Evolutionary conservation across 306 rosid species (phyloP).

Genomic region (Malus asiatica): DNA sequence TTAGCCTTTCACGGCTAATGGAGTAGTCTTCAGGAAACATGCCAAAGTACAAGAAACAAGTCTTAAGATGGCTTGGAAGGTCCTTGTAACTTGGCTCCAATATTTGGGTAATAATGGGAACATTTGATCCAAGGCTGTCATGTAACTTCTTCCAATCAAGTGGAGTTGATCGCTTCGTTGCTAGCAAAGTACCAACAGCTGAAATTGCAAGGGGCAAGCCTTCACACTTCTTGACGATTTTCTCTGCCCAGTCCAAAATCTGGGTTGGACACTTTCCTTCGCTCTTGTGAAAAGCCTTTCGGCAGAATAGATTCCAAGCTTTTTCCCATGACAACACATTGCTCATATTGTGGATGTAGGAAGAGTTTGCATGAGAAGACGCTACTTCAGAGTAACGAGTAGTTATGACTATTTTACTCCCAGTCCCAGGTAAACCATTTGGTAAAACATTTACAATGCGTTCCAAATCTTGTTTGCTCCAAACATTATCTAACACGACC

Average conservation of each 20-base stretch:
- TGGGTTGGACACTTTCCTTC: neutral
- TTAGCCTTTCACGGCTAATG: neutral
- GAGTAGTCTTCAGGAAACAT: neutral
- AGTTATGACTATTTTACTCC: constrained; percentile 6
- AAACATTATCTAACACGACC: constrained; percentile 2
- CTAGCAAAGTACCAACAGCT: neutral
- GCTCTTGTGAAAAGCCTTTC: neutral
- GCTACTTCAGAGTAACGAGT: neutral
- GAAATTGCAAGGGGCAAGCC: neutral
- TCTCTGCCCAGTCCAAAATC: neutral
- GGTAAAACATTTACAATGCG: neutral
- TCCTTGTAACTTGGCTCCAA: neutral
- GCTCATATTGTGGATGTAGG: neutral
- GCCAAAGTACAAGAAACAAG: neutral
- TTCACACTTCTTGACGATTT: constrained; percentile 1
- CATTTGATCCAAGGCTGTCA: neutral
- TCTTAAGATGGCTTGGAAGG: neutral
- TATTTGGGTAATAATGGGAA: neutral
- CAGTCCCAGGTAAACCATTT: neutral
- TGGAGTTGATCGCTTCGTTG: neutral
- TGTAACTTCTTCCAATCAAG: neutral
- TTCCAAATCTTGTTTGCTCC: neutral
- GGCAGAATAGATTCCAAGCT: neutral
- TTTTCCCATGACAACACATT: neutral
- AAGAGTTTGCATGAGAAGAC: neutral